phyloP scores from a whole-genome alignment of 768 basidiomycete species.

The Leucogyrophana mollusca region DNA sequence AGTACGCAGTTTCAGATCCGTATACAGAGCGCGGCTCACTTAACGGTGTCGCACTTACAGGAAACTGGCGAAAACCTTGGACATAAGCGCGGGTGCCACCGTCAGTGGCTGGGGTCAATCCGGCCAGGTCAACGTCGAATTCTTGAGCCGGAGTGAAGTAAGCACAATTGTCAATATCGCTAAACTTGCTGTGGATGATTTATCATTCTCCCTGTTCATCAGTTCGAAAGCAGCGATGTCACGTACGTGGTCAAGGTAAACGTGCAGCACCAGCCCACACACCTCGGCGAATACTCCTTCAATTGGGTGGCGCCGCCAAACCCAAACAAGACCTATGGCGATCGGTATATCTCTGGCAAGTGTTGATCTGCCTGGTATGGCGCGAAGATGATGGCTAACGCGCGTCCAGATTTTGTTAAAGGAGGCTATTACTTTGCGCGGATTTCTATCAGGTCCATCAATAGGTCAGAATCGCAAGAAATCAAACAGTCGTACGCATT shows the following conservation, averaged over 20 bases:
- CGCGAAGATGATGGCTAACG: neutral
- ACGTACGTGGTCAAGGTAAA: conserved; percentile 1
- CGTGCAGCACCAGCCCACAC: neutral
- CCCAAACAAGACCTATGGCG: conserved; percentile 2
- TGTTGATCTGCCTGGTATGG: neutral
- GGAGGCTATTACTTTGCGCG: no score
- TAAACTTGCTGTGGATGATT: neutral
- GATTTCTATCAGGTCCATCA: no score
- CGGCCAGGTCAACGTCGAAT: neutral
- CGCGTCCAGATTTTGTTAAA: no score
- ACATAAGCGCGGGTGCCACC: neutral
- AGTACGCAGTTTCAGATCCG: no score
- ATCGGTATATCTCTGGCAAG: neutral
- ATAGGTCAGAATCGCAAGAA: no score
- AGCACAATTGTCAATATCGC: neutral
- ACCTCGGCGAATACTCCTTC: neutral
- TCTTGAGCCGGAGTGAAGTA: neutral
- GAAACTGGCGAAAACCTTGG: neutral
- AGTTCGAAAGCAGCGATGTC: conserved; percentile 1
- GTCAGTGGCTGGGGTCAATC: conserved; percentile 1
- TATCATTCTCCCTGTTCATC: no score
- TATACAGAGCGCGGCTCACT: no score
- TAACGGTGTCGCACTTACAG: neutral
- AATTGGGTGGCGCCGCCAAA: neutral
- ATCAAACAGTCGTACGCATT: no score